Percentiles rank a stretch among this genome's conserved stretches.
These are phyloP conservation scores for Ailanthus altissimus DNA, from an alignment of 345 rosid species.

Conservation along the genomic window DNA sequence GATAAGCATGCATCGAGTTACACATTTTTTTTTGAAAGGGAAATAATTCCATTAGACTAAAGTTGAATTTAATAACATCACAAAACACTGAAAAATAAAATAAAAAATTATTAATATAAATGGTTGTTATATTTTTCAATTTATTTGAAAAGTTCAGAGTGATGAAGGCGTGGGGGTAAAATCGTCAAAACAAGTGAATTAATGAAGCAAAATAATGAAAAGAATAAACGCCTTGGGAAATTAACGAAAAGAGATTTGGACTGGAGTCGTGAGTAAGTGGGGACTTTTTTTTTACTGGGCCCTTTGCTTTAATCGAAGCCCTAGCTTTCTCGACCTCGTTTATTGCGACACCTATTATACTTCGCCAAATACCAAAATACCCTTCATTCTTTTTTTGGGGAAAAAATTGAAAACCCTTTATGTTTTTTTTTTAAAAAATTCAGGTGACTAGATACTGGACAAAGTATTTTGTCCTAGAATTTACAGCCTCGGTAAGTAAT, in stretches of 20 bases:
- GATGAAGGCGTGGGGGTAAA: background rate
- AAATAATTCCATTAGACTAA: too few relatives aligned
- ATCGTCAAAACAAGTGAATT: background rate
- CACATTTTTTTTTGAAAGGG: background rate
- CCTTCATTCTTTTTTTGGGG: background rate
- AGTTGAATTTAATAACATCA: too few relatives aligned
- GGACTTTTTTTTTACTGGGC: background rate
- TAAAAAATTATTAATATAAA: too few relatives aligned
- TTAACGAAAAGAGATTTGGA: conserved; percentile 19
- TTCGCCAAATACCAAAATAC: background rate
- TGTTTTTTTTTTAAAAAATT: background rate
- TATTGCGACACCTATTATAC: background rate
- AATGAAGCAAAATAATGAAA: conserved; percentile 2
- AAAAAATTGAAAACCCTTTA: background rate
- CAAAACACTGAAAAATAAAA: too few relatives aligned
- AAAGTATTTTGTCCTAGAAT: too few relatives aligned
- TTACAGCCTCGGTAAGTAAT: too few relatives aligned
- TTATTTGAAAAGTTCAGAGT: too few relatives aligned
- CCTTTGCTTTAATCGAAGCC: conserved; percentile 30
- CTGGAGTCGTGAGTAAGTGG: conserved; percentile 8
- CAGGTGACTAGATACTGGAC: too few relatives aligned
- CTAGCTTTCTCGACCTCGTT: conserved; percentile 33
- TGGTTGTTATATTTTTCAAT: too few relatives aligned
- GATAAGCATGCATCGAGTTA: background rate
- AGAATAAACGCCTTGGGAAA: conserved; percentile 24